Conservation (phyloP, 345 rosid genomes). For the Salix purpurea region DNA sequence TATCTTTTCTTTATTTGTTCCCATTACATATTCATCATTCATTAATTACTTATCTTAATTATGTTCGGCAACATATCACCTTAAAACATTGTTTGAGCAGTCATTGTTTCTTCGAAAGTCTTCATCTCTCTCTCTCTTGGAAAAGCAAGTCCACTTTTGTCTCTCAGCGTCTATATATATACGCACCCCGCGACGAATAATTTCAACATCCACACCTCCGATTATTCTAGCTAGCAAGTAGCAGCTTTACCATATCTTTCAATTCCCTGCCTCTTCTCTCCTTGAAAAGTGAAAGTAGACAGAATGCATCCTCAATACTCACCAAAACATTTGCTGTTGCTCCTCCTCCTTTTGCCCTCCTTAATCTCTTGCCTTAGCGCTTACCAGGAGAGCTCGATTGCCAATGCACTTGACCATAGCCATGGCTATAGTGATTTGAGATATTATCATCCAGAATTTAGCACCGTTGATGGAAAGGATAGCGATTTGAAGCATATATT, state of each 20-base stretch:
- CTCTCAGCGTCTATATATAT: conserved; percentile 3
- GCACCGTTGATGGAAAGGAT: neutral
- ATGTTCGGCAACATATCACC: too few species aligned
- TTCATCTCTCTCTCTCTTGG: neutral
- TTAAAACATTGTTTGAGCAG: neutral
- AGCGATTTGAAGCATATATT: neutral
- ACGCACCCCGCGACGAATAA: conserved; percentile 1
- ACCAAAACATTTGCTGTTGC: conserved; percentile 2
- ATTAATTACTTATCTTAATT: too few species aligned
- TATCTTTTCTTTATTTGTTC: too few species aligned
- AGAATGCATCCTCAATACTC: conserved; percentile 19
- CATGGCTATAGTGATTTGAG: neutral
- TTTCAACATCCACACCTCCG: neutral
- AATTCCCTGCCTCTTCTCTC: neutral
- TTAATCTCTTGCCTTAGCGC: conserved; percentile 15
- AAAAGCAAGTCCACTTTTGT: neutral
- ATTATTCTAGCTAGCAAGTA: neutral
- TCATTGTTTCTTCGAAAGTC: conserved; percentile 4
- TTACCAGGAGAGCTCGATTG: conserved; percentile 4
- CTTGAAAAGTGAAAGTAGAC: neutral
- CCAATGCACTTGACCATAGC: neutral
- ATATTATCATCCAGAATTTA: neutral
- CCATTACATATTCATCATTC: too few species aligned
- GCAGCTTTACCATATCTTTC: neutral
- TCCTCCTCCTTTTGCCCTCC: conserved; percentile 8